Base-by-base conservation (phyloP, 2,329 filamentous ascomycete species). In the Aureobasidium sp. region DNA sequence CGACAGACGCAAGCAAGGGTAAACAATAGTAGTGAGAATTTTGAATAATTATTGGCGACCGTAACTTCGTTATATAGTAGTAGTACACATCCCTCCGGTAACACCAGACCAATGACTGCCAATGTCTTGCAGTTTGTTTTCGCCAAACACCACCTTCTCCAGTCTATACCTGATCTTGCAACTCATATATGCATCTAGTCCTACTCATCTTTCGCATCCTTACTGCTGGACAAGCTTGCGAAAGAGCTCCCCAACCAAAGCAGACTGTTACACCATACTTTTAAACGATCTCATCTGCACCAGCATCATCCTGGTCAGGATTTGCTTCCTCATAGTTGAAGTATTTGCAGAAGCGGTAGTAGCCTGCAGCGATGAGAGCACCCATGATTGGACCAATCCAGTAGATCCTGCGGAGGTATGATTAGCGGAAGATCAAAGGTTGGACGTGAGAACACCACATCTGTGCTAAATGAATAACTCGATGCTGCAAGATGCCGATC, bases 281-380 rank as follows among this genome's bases (percentile, higher is more conserved):
- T 39, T 34, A 60, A 9, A 60, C 57, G 10, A 48, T 32, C 51
- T 55, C 51, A 29, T 55, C 51, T 13, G 52, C 57, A 47, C 39
- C 64, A 34, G 66, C 65, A 32, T 59, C 52, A 53, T 71, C 69
- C 61, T 71, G 69, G 2, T 68, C 69, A 8, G 69, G 68, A 41
- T 71, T 71, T 15, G 68, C 69, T 15, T 68, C 67, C 61, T 71
- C 69, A 44, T 71, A 69, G 63, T 70, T 66, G 53, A 69, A 63
- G 53, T 59, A 68, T 52, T 71, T 71, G 52, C 69, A 61, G 37
- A 71, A 70, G 44, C 66, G 63, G 52, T 66, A 71, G 52, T 68
- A 70, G 13, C 69, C 69, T 3, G 60, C 66, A 10, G 65, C 63
- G 34, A 71, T 15, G 1, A 65, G 17, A 3, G 65, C 65, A 10